phyloP scores from a whole-genome alignment of 2,329 filamentous ascomycete genomes.

The Metarhizium humberi region DNA sequence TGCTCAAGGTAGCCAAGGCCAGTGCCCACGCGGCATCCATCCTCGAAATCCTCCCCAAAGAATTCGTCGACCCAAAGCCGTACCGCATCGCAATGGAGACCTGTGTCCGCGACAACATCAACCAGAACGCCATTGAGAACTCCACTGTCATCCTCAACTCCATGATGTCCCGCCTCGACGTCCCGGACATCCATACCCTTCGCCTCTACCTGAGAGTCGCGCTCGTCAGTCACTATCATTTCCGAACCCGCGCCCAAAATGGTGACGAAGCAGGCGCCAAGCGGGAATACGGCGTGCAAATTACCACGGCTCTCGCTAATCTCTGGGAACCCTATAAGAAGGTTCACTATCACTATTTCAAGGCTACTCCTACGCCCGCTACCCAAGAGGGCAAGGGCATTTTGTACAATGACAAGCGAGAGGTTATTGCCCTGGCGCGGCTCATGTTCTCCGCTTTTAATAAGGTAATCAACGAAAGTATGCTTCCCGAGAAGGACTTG shows the following conservation, averaged over 20 bases:
- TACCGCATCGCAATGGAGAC: conserved; percentile 66
- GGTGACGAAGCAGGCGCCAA: conserved; percentile 26
- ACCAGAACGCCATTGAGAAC: conserved; percentile 56
- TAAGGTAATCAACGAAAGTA: conserved; percentile 30
- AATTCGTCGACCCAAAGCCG: conserved; percentile 37
- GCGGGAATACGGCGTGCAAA: conserved; percentile 38
- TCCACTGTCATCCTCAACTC: conserved; percentile 55
- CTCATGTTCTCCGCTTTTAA: conserved; percentile 36
- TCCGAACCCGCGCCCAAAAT: conserved; percentile 21
- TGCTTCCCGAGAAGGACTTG: conserved; percentile 26
- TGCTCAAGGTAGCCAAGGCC: conserved; percentile 56
- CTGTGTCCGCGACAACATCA: conserved; percentile 69
- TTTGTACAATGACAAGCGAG: conserved; percentile 27
- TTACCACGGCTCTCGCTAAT: conserved; percentile 38
- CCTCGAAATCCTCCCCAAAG: conserved; percentile 44
- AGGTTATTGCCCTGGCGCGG: conserved; percentile 34
- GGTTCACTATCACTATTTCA: conserved; percentile 27
- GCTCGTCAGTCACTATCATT: conserved; percentile 34
- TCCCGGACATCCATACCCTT: conserved; percentile 42
- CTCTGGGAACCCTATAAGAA: conserved; percentile 40
- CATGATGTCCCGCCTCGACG: conserved; percentile 38
- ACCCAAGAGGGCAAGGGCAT: conserved; percentile 15
- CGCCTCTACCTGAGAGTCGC: conserved; percentile 48
- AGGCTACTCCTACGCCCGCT: conserved; percentile 13
- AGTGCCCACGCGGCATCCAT: conserved; percentile 52